Base-by-base conservation (phyloP, 257 asterid species). In the Thymus mandschuricus region DNA sequence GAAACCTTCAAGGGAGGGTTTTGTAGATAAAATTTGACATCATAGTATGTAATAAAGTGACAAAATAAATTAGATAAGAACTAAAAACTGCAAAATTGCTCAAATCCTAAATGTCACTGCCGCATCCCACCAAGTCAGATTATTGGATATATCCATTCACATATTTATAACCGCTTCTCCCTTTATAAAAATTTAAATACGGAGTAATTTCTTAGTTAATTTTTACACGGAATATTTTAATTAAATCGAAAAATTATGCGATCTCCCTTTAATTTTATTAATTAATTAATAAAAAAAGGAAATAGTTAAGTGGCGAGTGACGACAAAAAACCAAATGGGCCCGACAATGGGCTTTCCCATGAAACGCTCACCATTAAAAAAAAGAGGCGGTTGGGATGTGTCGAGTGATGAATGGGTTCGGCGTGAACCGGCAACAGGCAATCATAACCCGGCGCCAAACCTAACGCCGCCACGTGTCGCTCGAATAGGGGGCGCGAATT, bases 401-500 rank as follows among this genome's bases (percentile, higher is more conserved):
- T 77, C 70, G 38, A 70, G 7, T 21, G 1, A 8, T 63, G 66
- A 59, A 61, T 43, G 70, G 80, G 60, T 71, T 69, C 3, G 79
- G 70, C 62, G 54, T 49, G 76, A 57, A 40, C 46, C 65, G 66
- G 60, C 61, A 52, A 33, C 84, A n/a, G 69, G 27, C 77, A 48
- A 76, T 61, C 74, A 48, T 0, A 74, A 54, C 66, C 74, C 64
- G 11, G 52, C 57, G 51, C 71, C 15, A 21, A 68, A 56, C 44
- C 33, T 46, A 54, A 38, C 13, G 33, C 58, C 78, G 40, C 60
- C 80, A 81, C 81, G 83, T 78, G 86, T 64, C 83, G 28, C 48
- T 35, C 8, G 28, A 15, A 55, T 55, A 40, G 76, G 72, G 72
- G 65, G 6, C 12, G 41, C 45, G 6, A 12, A 6, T 48, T 10